phyloP scores from a whole-genome alignment of 495 filamentous ascomycete species.

The Neurospora cerealis region DNA sequence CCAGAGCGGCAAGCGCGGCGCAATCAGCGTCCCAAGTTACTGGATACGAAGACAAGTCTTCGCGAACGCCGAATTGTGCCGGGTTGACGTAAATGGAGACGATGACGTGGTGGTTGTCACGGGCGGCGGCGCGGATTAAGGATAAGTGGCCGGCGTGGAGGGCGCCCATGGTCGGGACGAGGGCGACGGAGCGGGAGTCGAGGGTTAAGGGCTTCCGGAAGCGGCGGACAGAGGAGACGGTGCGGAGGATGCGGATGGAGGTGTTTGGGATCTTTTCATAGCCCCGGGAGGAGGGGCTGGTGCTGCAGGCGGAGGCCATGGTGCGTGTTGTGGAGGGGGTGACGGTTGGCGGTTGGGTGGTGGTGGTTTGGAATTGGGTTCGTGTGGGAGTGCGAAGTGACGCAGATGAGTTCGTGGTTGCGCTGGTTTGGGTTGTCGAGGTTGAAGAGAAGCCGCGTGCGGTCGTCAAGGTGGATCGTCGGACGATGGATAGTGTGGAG shows the following conservation, averaged over 20 bases:
- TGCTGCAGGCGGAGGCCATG: slow-evolving; percentile 17
- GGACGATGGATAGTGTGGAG: background rate
- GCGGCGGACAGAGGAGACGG: slow-evolving; percentile 58
- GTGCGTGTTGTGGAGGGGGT: slow-evolving; percentile 12
- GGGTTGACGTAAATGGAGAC: slow-evolving; percentile 93
- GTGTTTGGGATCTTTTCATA: slow-evolving; percentile 38
- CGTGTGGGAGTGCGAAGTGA: background rate
- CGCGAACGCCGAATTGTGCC: slow-evolving; percentile 85
- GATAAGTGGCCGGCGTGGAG: slow-evolving; percentile 79
- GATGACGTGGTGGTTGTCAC: slow-evolving; percentile 74
- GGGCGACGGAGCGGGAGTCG: slow-evolving; percentile 62
- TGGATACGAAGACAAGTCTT: slow-evolving; percentile 82
- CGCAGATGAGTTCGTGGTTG: background rate
- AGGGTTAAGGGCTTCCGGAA: slow-evolving; percentile 59
- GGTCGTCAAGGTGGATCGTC: slow-evolving; percentile 12
- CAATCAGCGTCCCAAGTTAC: slow-evolving; percentile 79
- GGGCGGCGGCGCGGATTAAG: slow-evolving; percentile 73
- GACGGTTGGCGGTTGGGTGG: background rate
- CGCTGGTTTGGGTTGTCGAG: background rate
- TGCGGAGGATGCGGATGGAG: slow-evolving; percentile 65
- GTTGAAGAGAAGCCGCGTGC: slow-evolving; percentile 16
- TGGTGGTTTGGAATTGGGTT: background rate
- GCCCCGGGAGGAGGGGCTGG: background rate
- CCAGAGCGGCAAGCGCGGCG: slow-evolving; percentile 52
- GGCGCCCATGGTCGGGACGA: slow-evolving; percentile 96